Base-by-base conservation (phyloP, 768 basidiomycete genomes). In the Russula sp. region DNA sequence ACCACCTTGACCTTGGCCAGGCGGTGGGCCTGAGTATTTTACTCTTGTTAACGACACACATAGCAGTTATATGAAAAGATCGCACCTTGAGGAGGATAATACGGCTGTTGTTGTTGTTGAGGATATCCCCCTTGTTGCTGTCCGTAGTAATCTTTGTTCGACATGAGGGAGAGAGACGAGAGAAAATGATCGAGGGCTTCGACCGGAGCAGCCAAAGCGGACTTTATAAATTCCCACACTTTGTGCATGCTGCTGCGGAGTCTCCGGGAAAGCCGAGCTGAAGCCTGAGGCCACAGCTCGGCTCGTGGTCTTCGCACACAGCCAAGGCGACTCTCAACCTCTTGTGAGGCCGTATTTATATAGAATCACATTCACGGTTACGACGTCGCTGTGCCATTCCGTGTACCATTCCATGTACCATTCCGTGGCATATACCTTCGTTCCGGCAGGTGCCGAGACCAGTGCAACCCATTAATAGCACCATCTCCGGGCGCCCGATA, bases 121-220 rank as follows among this genome's bases (percentile, higher is more conserved):
- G 73, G 78, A 63, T 82, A 79, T 48, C 53, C 77, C 76, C 55
- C 75, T 75, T 67, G 51, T 9, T 53, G 60, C 3, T 50, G 39
- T 18, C 72, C 72, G 74, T 89, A 90, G 69, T 88, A 91, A 69
- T 90, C 88, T 75, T 85, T 84, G 71, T 84, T 86, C 65, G 88
- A 86, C 89, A 70, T 68, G 66, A 55, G 53, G 55, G 56, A 59
- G 57, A 59, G 57, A 59, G 40, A 51, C 48, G 55, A 60, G 47
- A 57, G 52, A 11, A 9, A 57, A 31, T 7, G 47, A 45, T 49
- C 34, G 34, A 22, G 39, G 39, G 48, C 18, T 8, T 27, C n/a
- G 44, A 37, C 7, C 14, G 13, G 6, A 8, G 3, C 9, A 40
- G 11, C 4, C 20, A 20, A 11, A 13, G 57, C 63, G 52, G 53